Evolutionary conservation across 1,284 basidiomycete genomes (phyloP), one percentile per base, ranked within the genome.

Genomic region (Pholiota adiposa): DNA sequence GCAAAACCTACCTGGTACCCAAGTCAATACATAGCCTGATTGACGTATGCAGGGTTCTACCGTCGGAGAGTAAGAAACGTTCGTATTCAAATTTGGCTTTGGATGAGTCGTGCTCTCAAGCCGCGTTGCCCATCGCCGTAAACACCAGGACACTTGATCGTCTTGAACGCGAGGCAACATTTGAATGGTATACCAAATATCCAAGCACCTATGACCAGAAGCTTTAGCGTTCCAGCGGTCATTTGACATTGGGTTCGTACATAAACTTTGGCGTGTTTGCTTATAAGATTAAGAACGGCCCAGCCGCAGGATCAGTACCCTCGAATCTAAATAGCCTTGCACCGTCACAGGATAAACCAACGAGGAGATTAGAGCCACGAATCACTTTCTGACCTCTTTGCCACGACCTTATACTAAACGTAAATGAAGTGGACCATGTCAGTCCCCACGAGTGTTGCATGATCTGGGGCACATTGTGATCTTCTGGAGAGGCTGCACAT

Each of bases 241-340:
- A 46, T 27, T 46, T 46, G 44, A 46, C 23, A 27, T 46, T 16
- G 21, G 9, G 44, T 25, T 27, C 14, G 7, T 27, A 27, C 23
- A 46, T 46, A 27, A 46, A 46, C 21, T 27, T 27, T 4, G 14
- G 11, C 12, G 14, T 23, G 43, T 14, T 16, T 23, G 8, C 21
- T n/a, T 46, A 46, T 27, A 27, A 27, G 43, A 46, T 46, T 27
- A 46, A 46, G 14, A 16, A n/a, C 23, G 27, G 25, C 44, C 27
- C 18, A 46, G 12, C 44, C 44, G 44, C 44, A 25, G 44, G 44
- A 46, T 46, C 44, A 46, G 44, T 46, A 46, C 44, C 44, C 44
- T 46, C 44, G 44, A 46, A 27, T 46, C 23, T n/a, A 44, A 44
- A 44, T 44, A 46, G 44, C 21, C 25, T 46, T 46, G 14, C 25